Base-by-base conservation (phyloP, 345 rosid species). In the Eucalyptus regnans region DNA sequence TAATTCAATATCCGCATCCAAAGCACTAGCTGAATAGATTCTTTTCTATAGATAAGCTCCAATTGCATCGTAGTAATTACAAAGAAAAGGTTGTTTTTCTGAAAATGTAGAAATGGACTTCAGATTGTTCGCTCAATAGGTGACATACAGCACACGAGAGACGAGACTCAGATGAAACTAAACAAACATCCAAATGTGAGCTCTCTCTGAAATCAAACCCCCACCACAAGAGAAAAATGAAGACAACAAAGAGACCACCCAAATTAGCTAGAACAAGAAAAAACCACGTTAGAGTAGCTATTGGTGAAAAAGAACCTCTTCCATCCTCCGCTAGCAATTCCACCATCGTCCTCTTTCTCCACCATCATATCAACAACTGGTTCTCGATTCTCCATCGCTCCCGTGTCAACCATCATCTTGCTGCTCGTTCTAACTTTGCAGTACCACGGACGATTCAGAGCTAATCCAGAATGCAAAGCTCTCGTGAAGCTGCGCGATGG, bases 401-500 rank as follows among this genome's bases (percentile, higher is more conserved):
- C 90, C 9, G 96, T 91, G 95, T 96, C 99, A 33, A 96, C 95
- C 99, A 97, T 97, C 98, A 97, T 96, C 90, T 89, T 97, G 52
- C 87, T 43, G 60, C 89, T 88, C 15, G 89, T 87, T 66, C 86
- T 85, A 87, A 91, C 88, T 44, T 91, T 89, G 80, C 90, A 86
- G 48, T 90, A 90, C 93, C 93, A 90, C 81, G 52, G 88, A 89
- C 50, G 91, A 71, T 86, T 90, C 81, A 92, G 52, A 44, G 91
- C 88, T 86, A 89, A 88, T 89, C 92, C 91, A 9, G 91, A 90
- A 90, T 93, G 90, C 86, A 94, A 91, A 88, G 81, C 91, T 91
- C 91, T 93, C 41, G 86, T 76, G 50, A 86, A 58, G 88, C 84
- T 88, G 80, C 90, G 88, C 80, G 90, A 66, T 22, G 87, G 93